Evolutionary conservation across 2,329 filamentous ascomycete species (phyloP).

Genomic region (Bipolaris gigantea): DNA sequence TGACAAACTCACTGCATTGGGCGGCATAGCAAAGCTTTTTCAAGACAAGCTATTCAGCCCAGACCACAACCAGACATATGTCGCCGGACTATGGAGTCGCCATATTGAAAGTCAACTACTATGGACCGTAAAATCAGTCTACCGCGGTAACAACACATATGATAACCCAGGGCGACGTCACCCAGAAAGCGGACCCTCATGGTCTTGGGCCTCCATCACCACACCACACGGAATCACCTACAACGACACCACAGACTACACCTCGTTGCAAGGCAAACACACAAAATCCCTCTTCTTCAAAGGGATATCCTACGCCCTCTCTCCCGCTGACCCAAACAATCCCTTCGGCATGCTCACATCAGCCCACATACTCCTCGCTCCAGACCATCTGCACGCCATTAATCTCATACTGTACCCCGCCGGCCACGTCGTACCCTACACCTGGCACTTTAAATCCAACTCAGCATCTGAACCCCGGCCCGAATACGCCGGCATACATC

Average conservation of each 20-base stretch:
- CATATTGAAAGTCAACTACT: slow-evolving; percentile 22
- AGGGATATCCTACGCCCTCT: slow-evolving; percentile 52
- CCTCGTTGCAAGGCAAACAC: not conserved
- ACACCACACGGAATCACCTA: slow-evolving; percentile 19
- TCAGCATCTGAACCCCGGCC: not conserved
- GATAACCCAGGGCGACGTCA: slow-evolving; percentile 4
- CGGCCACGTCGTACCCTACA: not conserved
- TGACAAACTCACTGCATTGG: slow-evolving; percentile 24
- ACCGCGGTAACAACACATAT: not conserved
- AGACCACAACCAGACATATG: not conserved
- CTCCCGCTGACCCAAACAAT: slow-evolving; percentile 75
- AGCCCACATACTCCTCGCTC: slow-evolving; percentile 3
- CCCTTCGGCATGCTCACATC: slow-evolving; percentile 6
- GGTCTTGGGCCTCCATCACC: slow-evolving; percentile 25
- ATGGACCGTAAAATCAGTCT: slow-evolving; percentile 15
- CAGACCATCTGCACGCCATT: slow-evolving; percentile 1
- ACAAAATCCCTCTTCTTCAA: not conserved
- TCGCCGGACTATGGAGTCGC: not conserved
- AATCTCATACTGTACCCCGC: not conserved
- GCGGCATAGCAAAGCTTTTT: slow-evolving; percentile 17
- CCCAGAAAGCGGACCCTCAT: slow-evolving; percentile 18
- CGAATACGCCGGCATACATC: not conserved
- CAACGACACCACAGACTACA: slow-evolving; percentile 14
- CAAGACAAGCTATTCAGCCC: not conserved
- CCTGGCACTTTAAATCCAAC: not conserved